Evolutionary conservation across 768 basidiomycete genomes (phyloP), one percentile per base, ranked within the genome.

Genomic region (Leccinum ochraceum): DNA sequence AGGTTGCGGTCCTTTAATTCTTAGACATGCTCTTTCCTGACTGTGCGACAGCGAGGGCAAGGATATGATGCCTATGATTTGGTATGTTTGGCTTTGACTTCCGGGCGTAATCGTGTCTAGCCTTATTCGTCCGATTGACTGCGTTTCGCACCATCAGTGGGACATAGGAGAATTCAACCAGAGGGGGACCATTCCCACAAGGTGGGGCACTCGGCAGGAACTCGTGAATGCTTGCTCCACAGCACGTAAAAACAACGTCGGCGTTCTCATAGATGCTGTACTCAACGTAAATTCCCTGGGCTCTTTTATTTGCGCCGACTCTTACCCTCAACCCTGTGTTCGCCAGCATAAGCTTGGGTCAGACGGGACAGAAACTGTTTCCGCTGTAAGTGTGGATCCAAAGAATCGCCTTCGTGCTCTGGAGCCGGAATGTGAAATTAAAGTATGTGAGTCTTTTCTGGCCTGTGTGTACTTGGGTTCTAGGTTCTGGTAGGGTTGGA

Each of bases 11-110:
- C 30, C 44, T 44, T 32, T 58, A 26, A 11, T 20, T 49, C 26
- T 36, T 32, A 6, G 22, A 65, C 22, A 46, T 65, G 34, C 10
- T 17, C 28, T 24, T 58, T 56, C 32, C 66, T 71, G 57, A 60
- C 44, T 1, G 42, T 46, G 20, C 50, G 22, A 28, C 59, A 92
- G 91, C 71, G 75, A 61, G 89, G 89, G 20, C 81, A 87, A 65
- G 92, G 92, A 28, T 94, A 94, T 65, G 92, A 94, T 71, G 92
- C 89, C 2, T 94, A 94, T 73, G 92, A 94, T 69, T 69, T 94
- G 75, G 91, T 92, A 74, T 57, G 78, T 70, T n/a, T 46, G 11
- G 20, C 20, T 20, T 46, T 6, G 44, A 9, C 3, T 7, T 28
- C 11, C 11, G 3, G 16, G 6, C 28, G 4, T 20, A 2, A 3